These are phyloP conservation scores for Diaporthe capsici DNA, from an alignment of 2,329 filamentous ascomycete species.

Conservation along the genomic window DNA sequence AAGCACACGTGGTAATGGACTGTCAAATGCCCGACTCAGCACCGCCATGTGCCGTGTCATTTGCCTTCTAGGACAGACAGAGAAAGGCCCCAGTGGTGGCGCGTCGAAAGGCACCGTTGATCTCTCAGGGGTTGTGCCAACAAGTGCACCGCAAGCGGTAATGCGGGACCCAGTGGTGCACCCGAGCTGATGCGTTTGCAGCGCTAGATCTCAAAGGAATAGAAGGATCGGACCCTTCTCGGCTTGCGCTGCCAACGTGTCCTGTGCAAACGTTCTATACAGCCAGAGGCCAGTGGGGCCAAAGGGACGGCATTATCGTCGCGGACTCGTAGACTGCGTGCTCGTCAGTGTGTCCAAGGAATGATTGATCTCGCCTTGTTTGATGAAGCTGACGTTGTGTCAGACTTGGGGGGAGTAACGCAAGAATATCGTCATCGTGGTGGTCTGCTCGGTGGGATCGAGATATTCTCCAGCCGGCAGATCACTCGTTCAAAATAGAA, in stretches of 20 bases:
- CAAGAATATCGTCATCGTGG: background rate
- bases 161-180: constrained; percentile 6
- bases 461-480: background rate
- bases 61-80: background rate
- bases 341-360: background rate
- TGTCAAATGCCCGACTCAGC: background rate
- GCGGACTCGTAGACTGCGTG: background rate
- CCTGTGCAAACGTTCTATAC: background rate
- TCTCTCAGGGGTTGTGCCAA: background rate
- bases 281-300: background rate
- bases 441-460: background rate
- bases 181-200: background rate
- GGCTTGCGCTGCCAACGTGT: background rate
- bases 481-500: background rate
- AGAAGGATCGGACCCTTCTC: constrained; percentile 1
- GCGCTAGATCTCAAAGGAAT: background rate
- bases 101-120: background rate
- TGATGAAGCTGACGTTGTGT: background rate
- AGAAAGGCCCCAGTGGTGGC: background rate
- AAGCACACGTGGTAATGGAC: background rate
- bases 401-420: background rate
- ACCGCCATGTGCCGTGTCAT: background rate
- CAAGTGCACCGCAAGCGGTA: background rate
- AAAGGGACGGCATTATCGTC: background rate
- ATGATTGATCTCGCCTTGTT: background rate